phyloP scores from a whole-genome alignment of 2,329 filamentous ascomycete species.

The Diaporthe velutina region DNA sequence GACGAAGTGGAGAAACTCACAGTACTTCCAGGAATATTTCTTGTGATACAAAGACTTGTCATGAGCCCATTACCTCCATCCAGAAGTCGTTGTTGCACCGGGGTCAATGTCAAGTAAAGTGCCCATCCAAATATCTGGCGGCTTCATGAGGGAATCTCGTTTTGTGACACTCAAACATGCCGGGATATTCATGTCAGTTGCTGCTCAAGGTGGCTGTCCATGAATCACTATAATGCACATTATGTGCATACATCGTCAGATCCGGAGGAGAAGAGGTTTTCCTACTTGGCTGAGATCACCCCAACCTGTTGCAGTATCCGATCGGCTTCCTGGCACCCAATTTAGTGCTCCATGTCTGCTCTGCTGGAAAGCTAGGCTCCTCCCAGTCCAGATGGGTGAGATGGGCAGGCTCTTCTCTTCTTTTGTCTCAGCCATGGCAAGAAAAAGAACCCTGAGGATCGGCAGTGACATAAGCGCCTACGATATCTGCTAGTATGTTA shows the following conservation, averaged over 20 bases:
- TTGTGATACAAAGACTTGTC: too few species aligned
- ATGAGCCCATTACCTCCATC: too few species aligned
- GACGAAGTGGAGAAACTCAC: too few species aligned
- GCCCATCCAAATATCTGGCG: neutral
- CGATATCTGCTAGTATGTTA: neutral
- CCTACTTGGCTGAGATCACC: neutral
- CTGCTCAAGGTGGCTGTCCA: too few species aligned
- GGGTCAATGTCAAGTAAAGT: neutral
- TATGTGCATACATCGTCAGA: neutral
- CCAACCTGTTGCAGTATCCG: too few species aligned
- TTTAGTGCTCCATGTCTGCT: neutral
- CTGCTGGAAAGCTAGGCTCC: neutral
- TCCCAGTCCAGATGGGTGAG: too few species aligned
- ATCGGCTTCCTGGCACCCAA: neutral
- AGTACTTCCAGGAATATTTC: too few species aligned
- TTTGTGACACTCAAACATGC: neutral
- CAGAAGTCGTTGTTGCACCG: neutral
- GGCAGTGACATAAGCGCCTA: neutral
- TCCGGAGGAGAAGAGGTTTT: neutral
- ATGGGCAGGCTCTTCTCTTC: neutral
- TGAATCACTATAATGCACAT: too few species aligned
- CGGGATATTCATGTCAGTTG: neutral
- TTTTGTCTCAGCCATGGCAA: neutral
- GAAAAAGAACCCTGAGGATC: conserved; percentile 4
- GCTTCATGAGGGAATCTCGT: neutral